Evolutionary conservation across 371 early-diverging fungal genomes (phyloP).

Genomic region (Saksenaea vasiformis): DNA sequence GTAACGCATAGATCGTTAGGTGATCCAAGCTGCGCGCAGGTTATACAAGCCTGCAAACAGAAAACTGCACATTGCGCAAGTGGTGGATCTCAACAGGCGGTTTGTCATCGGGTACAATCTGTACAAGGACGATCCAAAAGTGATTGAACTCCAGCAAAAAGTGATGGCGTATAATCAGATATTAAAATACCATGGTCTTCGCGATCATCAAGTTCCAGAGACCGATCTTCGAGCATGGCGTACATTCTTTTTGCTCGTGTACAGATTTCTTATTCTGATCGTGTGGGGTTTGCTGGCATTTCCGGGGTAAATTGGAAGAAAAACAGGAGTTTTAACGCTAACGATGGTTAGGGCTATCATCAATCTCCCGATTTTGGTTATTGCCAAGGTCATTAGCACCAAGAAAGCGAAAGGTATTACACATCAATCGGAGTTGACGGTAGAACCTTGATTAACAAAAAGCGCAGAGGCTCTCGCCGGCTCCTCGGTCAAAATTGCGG

Average conservation of each 20-base stretch:
- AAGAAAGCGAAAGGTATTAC: constrained; percentile 75
- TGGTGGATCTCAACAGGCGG: constrained; percentile 87
- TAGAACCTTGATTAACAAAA: not conserved
- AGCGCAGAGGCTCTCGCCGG: constrained; percentile 80
- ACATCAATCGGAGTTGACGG: not conserved
- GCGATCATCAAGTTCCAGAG: constrained; percentile 94
- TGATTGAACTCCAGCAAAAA: constrained; percentile 69
- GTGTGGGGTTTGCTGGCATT: constrained; percentile 76
- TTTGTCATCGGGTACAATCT: constrained; percentile 87
- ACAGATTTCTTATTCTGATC: constrained; percentile 66
- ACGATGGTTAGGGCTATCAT: constrained; percentile 59
- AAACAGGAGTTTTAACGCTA: not conserved
- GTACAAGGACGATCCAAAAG: constrained; percentile 80
- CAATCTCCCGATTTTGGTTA: constrained; percentile 77
- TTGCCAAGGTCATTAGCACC: constrained; percentile 72
- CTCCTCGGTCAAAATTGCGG: constrained; percentile 92
- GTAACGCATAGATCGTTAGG: constrained; percentile 31
- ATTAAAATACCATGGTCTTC: constrained; percentile 88
- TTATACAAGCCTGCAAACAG: constrained; percentile 85
- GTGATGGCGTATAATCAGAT: constrained; percentile 88
- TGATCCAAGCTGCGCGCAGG: constrained; percentile 92
- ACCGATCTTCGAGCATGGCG: constrained; percentile 68
- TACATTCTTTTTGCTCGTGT: constrained; percentile 73
- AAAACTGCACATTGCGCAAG: constrained; percentile 80
- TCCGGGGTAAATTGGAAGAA: constrained; percentile 72